Percentiles rank a stretch among this genome's conserved stretches.
phyloP scores from a whole-genome alignment of 352 stramenopile genomes.

The Thalassiosira livingstoniorum region DNA sequence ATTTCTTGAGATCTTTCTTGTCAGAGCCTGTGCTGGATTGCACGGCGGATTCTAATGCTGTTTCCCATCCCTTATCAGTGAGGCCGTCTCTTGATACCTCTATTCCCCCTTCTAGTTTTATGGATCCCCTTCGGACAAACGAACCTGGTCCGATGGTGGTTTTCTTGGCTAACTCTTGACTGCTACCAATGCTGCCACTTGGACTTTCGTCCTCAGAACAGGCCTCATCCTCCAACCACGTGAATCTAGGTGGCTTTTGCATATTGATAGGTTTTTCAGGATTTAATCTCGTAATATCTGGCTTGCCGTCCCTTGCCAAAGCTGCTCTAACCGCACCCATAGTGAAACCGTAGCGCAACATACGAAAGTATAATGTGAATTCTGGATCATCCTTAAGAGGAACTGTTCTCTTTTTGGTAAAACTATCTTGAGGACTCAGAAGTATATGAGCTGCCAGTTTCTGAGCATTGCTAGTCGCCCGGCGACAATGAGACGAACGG shows the following conservation, averaged over 20 bases:
- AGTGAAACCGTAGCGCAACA: conserved; percentile 89
- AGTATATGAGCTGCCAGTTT: conserved; percentile 34
- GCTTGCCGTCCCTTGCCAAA: conserved; percentile 89
- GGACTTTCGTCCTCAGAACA: neutral
- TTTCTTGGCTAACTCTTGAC: too few species aligned
- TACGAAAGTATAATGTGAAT: conserved; percentile 65
- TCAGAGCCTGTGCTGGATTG: neutral
- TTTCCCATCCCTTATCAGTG: conserved; percentile 39
- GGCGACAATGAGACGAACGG: conserved; percentile 10
- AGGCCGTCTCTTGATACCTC: too few species aligned
- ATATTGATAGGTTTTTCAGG: conserved; percentile 51
- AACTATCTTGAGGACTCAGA: too few species aligned
- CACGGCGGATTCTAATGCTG: neutral
- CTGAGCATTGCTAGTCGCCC: conserved; percentile 11
- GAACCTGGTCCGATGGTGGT: too few species aligned
- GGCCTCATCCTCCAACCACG: neutral
- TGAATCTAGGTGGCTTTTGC: too few species aligned
- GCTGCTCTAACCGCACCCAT: conserved; percentile 91
- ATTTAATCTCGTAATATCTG: conserved; percentile 75
- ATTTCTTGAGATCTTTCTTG: neutral
- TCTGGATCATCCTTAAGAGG: conserved; percentile 69
- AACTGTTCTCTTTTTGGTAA: conserved; percentile 17
- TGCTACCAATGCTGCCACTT: neutral
- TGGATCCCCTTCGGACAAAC: too few species aligned
- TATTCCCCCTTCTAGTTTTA: too few species aligned